phyloP scores from a whole-genome alignment of 2,329 filamentous ascomycete species.

The Ophiocordyceps unilateralis region DNA sequence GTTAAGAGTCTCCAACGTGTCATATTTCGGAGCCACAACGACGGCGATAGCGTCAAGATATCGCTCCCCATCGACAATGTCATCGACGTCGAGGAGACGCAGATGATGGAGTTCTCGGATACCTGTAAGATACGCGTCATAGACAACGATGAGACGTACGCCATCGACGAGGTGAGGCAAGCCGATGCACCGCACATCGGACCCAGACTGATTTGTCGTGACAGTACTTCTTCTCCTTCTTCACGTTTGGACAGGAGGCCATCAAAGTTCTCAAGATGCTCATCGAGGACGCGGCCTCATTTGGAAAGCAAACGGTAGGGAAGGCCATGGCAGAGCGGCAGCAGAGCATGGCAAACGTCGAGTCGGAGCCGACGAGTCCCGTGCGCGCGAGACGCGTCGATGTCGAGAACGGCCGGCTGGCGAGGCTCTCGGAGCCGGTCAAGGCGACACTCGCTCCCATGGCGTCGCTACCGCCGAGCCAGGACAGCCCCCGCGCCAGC shows the following conservation, averaged over 20 bases:
- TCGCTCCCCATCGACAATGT: conserved; percentile 77
- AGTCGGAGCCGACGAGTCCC: conserved; percentile 11
- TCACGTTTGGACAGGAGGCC: conserved; percentile 69
- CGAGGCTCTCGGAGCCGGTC: conserved; percentile 36
- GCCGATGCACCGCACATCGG: background rate
- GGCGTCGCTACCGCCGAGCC: conserved; percentile 23
- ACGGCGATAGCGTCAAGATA: conserved; percentile 93
- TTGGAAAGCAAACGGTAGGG: conserved; percentile 13
- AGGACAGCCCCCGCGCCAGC: conserved; percentile 35
- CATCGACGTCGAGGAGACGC: conserved; percentile 81
- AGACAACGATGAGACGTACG: conserved; percentile 85
- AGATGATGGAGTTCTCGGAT: conserved; percentile 80
- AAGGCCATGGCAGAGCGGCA: conserved; percentile 6
- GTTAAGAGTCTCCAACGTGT: conserved; percentile 85
- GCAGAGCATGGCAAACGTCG: conserved; percentile 1
- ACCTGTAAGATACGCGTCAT: conserved; percentile 88
- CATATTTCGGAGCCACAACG: conserved; percentile 90
- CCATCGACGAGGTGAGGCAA: conserved; percentile 65
- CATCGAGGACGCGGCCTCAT: conserved; percentile 42
- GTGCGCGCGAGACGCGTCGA: conserved; percentile 6
- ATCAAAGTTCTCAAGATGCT: conserved; percentile 60
- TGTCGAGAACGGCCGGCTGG: conserved; percentile 2
- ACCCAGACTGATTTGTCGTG: conserved; percentile 1
- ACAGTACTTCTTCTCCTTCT: conserved; percentile 93
- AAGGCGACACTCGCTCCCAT: conserved; percentile 42